phyloP scores from a whole-genome alignment of 768 basidiomycete species.

The Amanita inopinata region DNA sequence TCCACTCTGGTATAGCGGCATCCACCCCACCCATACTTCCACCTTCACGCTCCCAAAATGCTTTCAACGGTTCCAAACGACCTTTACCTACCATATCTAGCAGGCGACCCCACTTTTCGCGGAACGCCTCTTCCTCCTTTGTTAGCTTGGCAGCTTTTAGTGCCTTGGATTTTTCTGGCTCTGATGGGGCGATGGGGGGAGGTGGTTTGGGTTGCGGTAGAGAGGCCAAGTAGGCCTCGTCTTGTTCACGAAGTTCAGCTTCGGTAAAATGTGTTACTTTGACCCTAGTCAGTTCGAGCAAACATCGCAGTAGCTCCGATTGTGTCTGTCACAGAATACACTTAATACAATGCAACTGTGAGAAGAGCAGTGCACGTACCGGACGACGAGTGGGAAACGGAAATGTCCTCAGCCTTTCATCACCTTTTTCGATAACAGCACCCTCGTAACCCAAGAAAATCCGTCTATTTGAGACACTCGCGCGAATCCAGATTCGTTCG shows the following conservation, averaged over 20 bases:
- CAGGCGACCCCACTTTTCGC: conserved; percentile 75
- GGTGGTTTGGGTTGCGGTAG: conserved; percentile 69
- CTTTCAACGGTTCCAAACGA: conserved; percentile 66
- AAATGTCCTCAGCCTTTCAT: conserved; percentile 78
- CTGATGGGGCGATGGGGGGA: conserved; percentile 29
- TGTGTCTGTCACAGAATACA: conserved; percentile 53
- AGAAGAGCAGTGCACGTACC: conserved; percentile 34
- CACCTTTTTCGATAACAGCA: conserved; percentile 66
- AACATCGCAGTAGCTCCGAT: conserved; percentile 80
- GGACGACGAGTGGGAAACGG: conserved; percentile 96
- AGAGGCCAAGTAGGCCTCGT: conserved; percentile 84
- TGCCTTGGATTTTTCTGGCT: conserved; percentile 35
- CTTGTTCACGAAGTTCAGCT: conserved; percentile 72
- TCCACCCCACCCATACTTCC: conserved; percentile 49
- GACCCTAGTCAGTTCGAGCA: conserved; percentile 73
- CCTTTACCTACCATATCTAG: conserved; percentile 91
- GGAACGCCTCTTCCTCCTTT: conserved; percentile 69
- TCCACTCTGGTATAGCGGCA: conserved; percentile 60
- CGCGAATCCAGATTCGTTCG: conserved; percentile 88
- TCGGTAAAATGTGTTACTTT: conserved; percentile 85
- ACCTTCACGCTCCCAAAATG: conserved; percentile 76
- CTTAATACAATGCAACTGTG: background rate
- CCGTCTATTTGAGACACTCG: conserved; percentile 76
- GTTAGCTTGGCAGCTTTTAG: conserved; percentile 40
- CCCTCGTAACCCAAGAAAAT: conserved; percentile 89